phyloP scores from a whole-genome alignment of 495 filamentous ascomycete species.

The Physcia stellaris region DNA sequence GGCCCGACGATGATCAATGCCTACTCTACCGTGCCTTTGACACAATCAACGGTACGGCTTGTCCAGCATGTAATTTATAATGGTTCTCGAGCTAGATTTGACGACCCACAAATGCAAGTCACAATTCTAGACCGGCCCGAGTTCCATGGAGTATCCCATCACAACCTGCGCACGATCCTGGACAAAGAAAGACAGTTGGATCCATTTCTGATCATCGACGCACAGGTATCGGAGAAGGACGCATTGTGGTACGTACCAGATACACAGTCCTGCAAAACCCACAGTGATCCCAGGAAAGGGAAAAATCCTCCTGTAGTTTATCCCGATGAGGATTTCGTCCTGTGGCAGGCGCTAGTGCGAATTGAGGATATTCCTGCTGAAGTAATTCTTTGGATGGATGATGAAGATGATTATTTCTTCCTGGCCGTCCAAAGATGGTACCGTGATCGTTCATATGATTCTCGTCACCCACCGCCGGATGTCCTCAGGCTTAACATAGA shows the following conservation, averaged over 20 bases:
- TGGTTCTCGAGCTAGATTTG: conserved; percentile 4
- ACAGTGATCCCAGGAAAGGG: not conserved
- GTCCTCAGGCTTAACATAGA: not conserved
- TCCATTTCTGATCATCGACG: conserved; percentile 2
- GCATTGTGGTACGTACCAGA: not conserved
- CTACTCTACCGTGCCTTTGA: conserved; percentile 5
- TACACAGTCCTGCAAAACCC: not conserved
- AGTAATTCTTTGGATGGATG: not conserved
- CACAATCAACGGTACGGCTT: not conserved
- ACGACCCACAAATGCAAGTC: not conserved
- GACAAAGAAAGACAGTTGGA: conserved; percentile 4
- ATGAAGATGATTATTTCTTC: not conserved
- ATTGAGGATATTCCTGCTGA: conserved; percentile 1
- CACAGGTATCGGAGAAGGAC: not conserved
- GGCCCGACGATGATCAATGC: not conserved
- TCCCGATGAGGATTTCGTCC: conserved; percentile 3
- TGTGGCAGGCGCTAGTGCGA: conserved; percentile 2
- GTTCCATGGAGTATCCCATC: conserved; percentile 5
- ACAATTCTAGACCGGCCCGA: conserved; percentile 2
- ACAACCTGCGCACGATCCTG: conserved; percentile 2
- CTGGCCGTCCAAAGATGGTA: not conserved
- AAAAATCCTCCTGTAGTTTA: conserved; percentile 1
- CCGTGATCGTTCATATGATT: not conserved
- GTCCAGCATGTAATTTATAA: conserved; percentile 6
- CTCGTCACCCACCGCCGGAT: conserved; percentile 3